Conservation (phyloP, 306 rosid species). For the Cotoneaster glaucophyllus region DNA sequence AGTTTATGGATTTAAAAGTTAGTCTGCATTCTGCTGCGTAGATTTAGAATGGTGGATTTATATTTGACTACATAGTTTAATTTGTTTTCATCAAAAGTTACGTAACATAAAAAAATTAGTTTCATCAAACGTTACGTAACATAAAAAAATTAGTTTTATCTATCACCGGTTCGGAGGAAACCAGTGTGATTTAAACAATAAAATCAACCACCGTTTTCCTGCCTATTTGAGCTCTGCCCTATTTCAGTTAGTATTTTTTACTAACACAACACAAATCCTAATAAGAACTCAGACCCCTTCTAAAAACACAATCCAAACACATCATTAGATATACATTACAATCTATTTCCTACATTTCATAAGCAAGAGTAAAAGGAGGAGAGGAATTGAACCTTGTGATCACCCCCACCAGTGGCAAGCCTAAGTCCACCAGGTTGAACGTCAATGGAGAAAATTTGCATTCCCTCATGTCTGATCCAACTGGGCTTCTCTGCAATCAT, state of each 20-base stretch:
- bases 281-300: background rate
- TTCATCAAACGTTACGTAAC: background rate
- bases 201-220: background rate
- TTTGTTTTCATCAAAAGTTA: background rate
- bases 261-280: background rate
- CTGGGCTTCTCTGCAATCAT: conserved; percentile 96
- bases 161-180: background rate
- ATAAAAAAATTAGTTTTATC: background rate
- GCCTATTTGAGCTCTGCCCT: background rate
- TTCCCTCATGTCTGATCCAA: conserved; percentile 94
- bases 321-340: background rate
- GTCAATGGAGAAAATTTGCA: conserved; percentile 97
- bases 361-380: background rate
- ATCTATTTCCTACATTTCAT: background rate
- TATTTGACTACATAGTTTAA: background rate
- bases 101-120: background rate
- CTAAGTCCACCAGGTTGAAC: conserved; percentile 93
- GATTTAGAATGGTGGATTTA: background rate
- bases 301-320: background rate
- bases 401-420: conserved; percentile 98
- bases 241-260: background rate
- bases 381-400: conserved; percentile 68
- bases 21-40: background rate
- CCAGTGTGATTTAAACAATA: background rate
- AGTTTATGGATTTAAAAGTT: background rate